phyloP scores from a whole-genome alignment of 345 rosid genomes.

The Firmiana major region DNA sequence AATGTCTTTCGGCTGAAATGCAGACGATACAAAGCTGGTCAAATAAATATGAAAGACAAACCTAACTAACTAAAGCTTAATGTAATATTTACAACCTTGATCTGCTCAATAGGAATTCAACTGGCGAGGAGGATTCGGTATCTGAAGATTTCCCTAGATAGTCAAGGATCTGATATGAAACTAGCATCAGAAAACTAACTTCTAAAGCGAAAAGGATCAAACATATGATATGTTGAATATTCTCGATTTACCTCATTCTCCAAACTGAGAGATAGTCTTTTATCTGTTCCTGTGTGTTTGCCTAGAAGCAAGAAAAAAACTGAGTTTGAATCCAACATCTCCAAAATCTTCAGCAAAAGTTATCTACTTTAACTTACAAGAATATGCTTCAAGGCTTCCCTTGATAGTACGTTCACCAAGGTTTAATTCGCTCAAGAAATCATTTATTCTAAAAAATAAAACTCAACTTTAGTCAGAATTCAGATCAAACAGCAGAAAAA shows the following conservation, averaged over 20 bases:
- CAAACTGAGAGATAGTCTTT: constrained; percentile 79
- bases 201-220: not conserved
- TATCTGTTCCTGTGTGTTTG: constrained; percentile 87
- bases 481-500: not conserved
- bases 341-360: constrained; percentile 5
- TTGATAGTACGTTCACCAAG: constrained; percentile 75
- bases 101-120: constrained; percentile 75
- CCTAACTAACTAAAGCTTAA: not conserved
- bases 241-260: constrained; percentile 66
- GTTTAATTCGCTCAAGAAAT: constrained; percentile 59
- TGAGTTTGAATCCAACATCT: constrained; percentile 1
- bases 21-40: constrained; percentile 27
- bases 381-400: constrained; percentile 79
- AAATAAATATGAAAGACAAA: constrained; percentile 9
- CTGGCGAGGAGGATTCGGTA: constrained; percentile 70
- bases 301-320: constrained; percentile 38
- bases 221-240: not conserved
- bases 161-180: constrained; percentile 65
- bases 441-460: constrained; percentile 52
- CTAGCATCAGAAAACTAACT: not conserved
- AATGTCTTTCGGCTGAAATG: constrained; percentile 84
- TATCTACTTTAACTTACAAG: constrained; percentile 47
- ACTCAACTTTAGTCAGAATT: not conserved
- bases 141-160: constrained; percentile 81
- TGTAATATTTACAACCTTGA: constrained; percentile 57